These are phyloP conservation scores for Alternaria ethzedia DNA, from an alignment of 2,329 filamentous ascomycete genomes.

Conservation along the genomic window DNA sequence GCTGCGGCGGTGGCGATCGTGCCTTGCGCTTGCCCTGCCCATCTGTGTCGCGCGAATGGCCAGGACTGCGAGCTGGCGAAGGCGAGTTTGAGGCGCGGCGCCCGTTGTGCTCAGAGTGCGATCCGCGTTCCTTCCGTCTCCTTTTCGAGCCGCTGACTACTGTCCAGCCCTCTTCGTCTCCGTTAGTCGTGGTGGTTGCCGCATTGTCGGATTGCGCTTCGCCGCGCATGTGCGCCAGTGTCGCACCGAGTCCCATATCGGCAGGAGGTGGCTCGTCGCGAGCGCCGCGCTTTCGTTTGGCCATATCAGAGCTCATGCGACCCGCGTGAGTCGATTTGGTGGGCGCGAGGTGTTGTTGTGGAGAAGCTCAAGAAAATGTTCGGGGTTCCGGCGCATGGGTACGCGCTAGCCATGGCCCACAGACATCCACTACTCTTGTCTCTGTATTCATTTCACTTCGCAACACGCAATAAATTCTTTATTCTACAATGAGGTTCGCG, in stretches of 20 bases:
- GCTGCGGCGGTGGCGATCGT: slow-evolving; percentile 7
- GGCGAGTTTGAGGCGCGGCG: slow-evolving; percentile 4
- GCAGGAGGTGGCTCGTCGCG: slow-evolving; percentile 23
- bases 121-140: slow-evolving; percentile 25
- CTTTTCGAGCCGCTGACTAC: slow-evolving; percentile 34
- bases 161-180: slow-evolving; percentile 38
- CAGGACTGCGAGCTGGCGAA: slow-evolving; percentile 1
- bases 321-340: background rate
- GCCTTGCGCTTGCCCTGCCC: background rate
- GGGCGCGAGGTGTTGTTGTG: background rate
- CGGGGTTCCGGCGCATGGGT: background rate
- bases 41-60: background rate
- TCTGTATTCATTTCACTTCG: no score
- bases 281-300: slow-evolving; percentile 39
- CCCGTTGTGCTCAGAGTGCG: slow-evolving; percentile 3
- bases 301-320: slow-evolving; percentile 28
- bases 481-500: background rate
- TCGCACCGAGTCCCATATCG: slow-evolving; percentile 39
- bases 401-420: background rate
- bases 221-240: slow-evolving; percentile 34
- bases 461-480: background rate
- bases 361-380: slow-evolving; percentile 8
- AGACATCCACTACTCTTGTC: no score
- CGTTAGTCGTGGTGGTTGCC: slow-evolving; percentile 11
- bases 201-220: slow-evolving; percentile 19